These are phyloP conservation scores for Spergularia azorica DNA, from an alignment of 179 eudicot species.

Conservation along the genomic window DNA sequence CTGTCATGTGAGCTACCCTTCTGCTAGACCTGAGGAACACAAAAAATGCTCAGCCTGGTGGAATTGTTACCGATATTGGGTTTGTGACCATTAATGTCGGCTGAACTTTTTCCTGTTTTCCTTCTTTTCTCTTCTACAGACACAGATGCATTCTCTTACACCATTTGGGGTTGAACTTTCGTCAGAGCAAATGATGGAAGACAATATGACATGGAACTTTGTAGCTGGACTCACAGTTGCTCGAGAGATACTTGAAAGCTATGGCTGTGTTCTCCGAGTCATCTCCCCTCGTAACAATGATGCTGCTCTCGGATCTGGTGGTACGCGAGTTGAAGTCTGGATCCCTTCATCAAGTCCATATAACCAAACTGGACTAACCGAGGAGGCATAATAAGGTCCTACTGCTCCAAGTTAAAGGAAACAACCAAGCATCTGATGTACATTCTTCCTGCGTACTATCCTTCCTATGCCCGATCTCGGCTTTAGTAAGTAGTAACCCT, in stretches of 20 bases:
- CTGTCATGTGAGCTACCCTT: no score
- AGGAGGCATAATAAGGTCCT: slow-evolving; percentile 8
- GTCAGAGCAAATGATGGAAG: slow-evolving; percentile 66
- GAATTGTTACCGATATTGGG: no score
- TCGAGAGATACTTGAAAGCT: slow-evolving; percentile 87
- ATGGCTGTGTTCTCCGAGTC: slow-evolving; percentile 88
- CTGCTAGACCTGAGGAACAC: no score
- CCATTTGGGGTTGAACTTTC: slow-evolving; percentile 80
- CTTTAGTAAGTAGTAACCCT: neutral
- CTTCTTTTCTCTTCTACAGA: slow-evolving; percentile 43
- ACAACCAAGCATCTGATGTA: slow-evolving; percentile 7
- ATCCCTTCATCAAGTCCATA: slow-evolving; percentile 51
- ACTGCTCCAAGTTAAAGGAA: neutral
- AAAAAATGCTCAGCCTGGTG: no score
- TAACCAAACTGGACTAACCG: slow-evolving; percentile 16
- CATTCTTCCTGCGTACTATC: neutral
- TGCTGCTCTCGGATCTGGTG: slow-evolving; percentile 69
- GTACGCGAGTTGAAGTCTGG: slow-evolving; percentile 90
- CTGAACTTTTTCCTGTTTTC: neutral
- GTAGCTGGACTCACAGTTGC: slow-evolving; percentile 89
- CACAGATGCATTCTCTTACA: slow-evolving; percentile 86
- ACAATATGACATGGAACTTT: slow-evolving; percentile 99
- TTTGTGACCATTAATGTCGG: neutral
- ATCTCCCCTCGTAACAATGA: slow-evolving; percentile 75
- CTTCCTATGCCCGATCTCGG: neutral